A percentile compares a stretch with the other conserved stretches of the same genome.
Evolutionary conservation across 2,329 filamentous ascomycete species (phyloP).

Genomic region (Stagonosporopsis vannaccii): DNA sequence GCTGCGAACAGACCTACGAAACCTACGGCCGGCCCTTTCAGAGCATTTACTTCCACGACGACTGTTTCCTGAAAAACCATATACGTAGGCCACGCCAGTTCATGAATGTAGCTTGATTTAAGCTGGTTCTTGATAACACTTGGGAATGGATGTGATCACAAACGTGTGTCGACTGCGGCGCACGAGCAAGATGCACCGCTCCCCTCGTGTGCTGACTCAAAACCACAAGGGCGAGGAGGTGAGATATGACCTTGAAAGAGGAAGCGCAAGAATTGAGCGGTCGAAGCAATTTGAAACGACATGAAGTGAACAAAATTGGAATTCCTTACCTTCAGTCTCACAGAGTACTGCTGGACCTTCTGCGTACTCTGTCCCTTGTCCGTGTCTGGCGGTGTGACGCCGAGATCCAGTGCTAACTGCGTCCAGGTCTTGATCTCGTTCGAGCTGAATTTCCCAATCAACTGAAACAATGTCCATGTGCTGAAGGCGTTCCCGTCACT

Average conservation of each 20-base stretch:
- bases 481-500: conserved; percentile 89
- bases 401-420: conserved; percentile 83
- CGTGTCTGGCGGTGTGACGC: conserved; percentile 82
- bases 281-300: neutral
- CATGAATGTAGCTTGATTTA: conserved; percentile 1
- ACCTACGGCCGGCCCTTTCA: neutral
- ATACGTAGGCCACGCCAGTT: neutral
- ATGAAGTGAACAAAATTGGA: neutral
- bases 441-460: conserved; percentile 78
- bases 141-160: neutral
- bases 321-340: conserved; percentile 77
- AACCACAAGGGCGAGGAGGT: neutral
- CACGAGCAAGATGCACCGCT: neutral
- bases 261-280: neutral
- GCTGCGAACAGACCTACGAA: neutral
- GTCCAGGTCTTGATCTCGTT: conserved; percentile 95
- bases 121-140: neutral
- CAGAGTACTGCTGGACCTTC: conserved; percentile 94
- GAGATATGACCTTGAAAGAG: neutral
- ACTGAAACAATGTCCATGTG: conserved; percentile 76
- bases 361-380: conserved; percentile 88
- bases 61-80: neutral
- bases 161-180: neutral
- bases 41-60: neutral
- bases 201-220: neutral